A percentile compares a stretch with the other conserved stretches of the same genome.
These are phyloP conservation scores for Rhodamnia rubescens DNA, from an alignment of 345 rosid species.

Conservation along the genomic window DNA sequence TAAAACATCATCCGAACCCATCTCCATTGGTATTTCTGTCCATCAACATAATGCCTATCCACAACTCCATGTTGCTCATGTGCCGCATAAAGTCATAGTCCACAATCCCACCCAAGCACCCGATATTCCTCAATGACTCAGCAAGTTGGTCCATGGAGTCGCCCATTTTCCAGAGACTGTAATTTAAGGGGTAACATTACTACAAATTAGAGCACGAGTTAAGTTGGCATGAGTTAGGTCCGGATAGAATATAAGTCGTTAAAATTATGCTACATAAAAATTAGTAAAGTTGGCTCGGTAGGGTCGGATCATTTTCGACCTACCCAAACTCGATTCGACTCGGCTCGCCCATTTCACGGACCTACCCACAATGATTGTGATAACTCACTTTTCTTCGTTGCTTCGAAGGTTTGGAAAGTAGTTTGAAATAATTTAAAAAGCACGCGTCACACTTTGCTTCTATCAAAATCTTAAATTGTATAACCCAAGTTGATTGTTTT, in stretches of 20 bases:
- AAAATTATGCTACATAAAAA: accelerated
- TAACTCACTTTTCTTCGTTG: neutral
- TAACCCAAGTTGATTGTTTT: neutral
- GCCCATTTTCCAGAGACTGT: neutral
- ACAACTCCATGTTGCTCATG: neutral
- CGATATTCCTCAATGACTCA: neutral
- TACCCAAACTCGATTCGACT: accelerated
- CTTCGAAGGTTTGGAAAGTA: neutral
- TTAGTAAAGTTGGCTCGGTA: neutral
- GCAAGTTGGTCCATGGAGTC: neutral
- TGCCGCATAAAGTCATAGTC: neutral
- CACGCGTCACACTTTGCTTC: neutral
- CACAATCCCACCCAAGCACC: neutral
- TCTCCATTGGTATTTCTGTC: neutral
- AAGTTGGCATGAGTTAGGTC: neutral
- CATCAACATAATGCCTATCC: accelerated
- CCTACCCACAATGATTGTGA: accelerated
- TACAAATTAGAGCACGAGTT: neutral
- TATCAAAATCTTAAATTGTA: neutral
- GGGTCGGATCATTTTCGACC: accelerated
- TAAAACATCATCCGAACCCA: neutral
- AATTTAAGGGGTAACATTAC: neutral
- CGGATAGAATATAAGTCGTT: too few relatives aligned
- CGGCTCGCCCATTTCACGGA: accelerated
- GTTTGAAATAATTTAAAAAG: too few relatives aligned